Conservation (phyloP, 805 yeast species). For the Kuraishia molischiana region DNA sequence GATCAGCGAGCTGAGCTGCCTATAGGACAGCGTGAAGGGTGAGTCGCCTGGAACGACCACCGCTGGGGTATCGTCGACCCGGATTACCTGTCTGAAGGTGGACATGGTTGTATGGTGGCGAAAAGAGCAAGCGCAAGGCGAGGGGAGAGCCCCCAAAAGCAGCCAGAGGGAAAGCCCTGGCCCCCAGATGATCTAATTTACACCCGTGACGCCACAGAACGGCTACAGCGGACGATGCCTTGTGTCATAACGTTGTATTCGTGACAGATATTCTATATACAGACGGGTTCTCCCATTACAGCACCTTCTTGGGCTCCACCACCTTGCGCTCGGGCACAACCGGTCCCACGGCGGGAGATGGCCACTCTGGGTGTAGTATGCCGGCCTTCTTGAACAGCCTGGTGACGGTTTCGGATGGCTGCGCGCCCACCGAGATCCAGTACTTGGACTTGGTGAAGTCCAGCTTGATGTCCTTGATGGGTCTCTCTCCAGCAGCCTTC, state of each 20-base stretch:
- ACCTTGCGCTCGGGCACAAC: conserved; percentile 10
- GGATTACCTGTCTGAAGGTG: conserved; percentile 27
- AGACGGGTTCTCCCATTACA: too few species aligned
- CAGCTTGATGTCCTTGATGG: conserved; percentile 69
- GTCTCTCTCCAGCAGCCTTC: conserved; percentile 40
- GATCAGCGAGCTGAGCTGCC: conserved; percentile 30
- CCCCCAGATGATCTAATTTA: too few species aligned
- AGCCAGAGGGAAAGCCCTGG: too few species aligned
- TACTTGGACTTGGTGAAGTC: conserved; percentile 88
- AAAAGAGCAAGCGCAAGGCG: not conserved
- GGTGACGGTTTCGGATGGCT: conserved; percentile 76
- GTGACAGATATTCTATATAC: too few species aligned
- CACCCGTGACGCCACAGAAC: too few species aligned
- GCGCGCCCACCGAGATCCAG: conserved; percentile 98
- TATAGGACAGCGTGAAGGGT: conserved; percentile 25
- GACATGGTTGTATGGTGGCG: conserved; percentile 14
- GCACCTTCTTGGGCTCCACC: conserved; percentile 5
- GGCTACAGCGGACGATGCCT: too few species aligned
- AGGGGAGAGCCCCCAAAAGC: too few species aligned
- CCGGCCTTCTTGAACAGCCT: conserved; percentile 75
- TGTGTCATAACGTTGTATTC: too few species aligned
- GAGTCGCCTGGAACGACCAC: conserved; percentile 39
- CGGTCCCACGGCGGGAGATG: conserved; percentile 29
- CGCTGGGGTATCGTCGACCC: conserved; percentile 28
- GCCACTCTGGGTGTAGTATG: conserved; percentile 50